Conservation (phyloP, 805 yeast genomes). For the Ascoidea tarda region DNA sequence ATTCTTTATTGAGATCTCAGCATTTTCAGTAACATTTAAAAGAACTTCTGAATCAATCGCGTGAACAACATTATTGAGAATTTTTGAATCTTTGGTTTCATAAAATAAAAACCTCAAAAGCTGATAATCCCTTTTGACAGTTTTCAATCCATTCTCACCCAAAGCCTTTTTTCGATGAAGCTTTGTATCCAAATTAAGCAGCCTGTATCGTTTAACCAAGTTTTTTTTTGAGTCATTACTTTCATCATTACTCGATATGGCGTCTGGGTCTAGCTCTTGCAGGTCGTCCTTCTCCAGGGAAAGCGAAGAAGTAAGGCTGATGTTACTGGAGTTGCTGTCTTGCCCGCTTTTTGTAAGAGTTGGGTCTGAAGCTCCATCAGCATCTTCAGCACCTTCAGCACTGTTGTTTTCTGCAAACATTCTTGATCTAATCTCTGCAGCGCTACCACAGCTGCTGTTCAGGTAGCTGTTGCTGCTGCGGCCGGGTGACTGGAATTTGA, state of each 20-base stretch:
- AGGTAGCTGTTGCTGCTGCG: too few species aligned
- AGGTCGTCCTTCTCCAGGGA: too few species aligned
- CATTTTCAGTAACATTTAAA: conserved; percentile 42
- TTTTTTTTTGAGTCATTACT: conserved; percentile 19
- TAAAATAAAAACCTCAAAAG: conserved; percentile 33
- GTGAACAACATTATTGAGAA: conserved; percentile 24
- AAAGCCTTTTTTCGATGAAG: conserved; percentile 35
- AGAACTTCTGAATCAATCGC: conserved; percentile 59
- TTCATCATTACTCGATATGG: not conserved
- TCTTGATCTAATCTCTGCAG: conserved; percentile 14
- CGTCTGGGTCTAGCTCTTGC: too few species aligned
- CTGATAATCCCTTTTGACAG: conserved; percentile 29
- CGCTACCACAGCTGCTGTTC: conserved; percentile 11
- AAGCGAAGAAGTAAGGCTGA: too few species aligned
- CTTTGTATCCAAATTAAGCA: conserved; percentile 14
- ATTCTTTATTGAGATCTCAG: conserved; percentile 50
- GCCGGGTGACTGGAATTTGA: too few species aligned
- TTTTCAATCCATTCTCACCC: conserved; percentile 40
- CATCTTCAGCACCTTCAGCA: conserved; percentile 3
- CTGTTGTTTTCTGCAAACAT: not conserved
- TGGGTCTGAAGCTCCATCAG: not conserved
- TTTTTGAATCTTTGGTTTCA: conserved; percentile 22
- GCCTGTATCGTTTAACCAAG: too few species aligned
- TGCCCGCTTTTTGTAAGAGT: not conserved
- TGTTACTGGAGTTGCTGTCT: too few species aligned